A percentile compares a stretch with the other conserved stretches of the same genome.
phyloP scores from a whole-genome alignment of 2,329 filamentous ascomycete species.

The Coniochaeta pulveracea region DNA sequence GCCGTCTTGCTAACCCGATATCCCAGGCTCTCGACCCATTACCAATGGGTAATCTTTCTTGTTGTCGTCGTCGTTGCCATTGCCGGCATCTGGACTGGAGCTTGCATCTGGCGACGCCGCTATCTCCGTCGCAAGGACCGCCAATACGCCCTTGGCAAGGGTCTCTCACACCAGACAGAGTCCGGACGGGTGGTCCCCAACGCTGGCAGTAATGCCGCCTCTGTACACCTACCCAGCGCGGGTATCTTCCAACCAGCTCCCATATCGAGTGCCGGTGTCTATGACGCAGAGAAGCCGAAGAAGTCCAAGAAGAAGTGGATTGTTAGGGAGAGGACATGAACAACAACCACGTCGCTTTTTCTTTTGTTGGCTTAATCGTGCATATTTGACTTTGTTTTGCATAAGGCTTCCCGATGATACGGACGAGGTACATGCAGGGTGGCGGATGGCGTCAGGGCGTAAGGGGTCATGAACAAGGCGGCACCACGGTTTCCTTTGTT shows the following conservation, averaged over 20 bases:
- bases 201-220: slow-evolving; percentile 23
- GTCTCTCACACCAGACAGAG: slow-evolving; percentile 18
- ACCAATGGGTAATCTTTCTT: slow-evolving; percentile 73
- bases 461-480: too few relatives aligned
- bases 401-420: too few relatives aligned
- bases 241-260: slow-evolving; percentile 27
- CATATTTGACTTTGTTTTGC: background rate
- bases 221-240: slow-evolving; percentile 19
- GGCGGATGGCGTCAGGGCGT: too few relatives aligned
- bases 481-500: too few relatives aligned
- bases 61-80: slow-evolving; percentile 64
- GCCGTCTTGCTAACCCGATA: slow-evolving; percentile 5
- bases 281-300: slow-evolving; percentile 23
- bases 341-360: too few relatives aligned
- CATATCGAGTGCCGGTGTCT: slow-evolving; percentile 18
- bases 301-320: slow-evolving; percentile 37
- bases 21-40: slow-evolving; percentile 56
- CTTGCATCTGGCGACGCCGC: slow-evolving; percentile 60
- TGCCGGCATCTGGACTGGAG: slow-evolving; percentile 51
- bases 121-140: slow-evolving; percentile 61
- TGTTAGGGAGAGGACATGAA: slow-evolving; percentile 29
- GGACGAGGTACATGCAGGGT: too few relatives aligned
- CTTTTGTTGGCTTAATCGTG: background rate
- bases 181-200: slow-evolving; percentile 21
- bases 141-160: slow-evolving; percentile 35